Evolutionary conservation across 1,284 basidiomycete genomes (phyloP), one percentile per base, ranked within the genome.

Genomic region (Microbotryum silenes-acaulis): DNA sequence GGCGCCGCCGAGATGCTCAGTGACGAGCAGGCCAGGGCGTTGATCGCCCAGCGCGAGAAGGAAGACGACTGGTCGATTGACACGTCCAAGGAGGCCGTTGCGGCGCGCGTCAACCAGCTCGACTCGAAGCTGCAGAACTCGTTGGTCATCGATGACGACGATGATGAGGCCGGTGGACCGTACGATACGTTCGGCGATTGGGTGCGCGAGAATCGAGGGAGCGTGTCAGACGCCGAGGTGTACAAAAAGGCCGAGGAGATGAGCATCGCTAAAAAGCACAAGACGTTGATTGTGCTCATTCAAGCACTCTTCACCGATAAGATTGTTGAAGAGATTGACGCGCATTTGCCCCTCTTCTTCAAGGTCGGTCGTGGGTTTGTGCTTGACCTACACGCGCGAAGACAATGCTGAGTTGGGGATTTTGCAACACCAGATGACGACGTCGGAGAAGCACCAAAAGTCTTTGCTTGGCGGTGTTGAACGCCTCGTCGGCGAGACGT

Each of bases 221-320:
- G 78, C 9, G 61, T 71, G 18, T 73, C 78, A 49, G 78, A 85
- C 6, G 79, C 87, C 61, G 83, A 86, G 23, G 82, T 97, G 61
- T 89, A 83, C 78, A 88, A 89, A 77, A 91, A 92, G 79, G 88
- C 89, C 5, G 88, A 94, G 74, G 92, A 96, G 64, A 75, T 93
- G 46, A 90, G 89, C 42, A 88, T 98, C 69, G 90, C 89, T 73
- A 93, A 91, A 81, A 98, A 97, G 79, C 91, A 97, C 81, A 94
- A 89, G 81, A 82, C 87, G 1, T 80, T 96, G 37, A 82, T 90
- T 65, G 85, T 93, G 59, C 79, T 99, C 55, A 86, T 86, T 33
- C 87, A 94, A 74, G 82, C 84, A n/a, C 79, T 97, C 53, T 97
- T 97, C 78, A 87, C 87, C 31, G 82, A 83, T 57, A 79, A 90